Conservation (phyloP, 176 grass and related monocot species). For the Triticum monococcum region DNA sequence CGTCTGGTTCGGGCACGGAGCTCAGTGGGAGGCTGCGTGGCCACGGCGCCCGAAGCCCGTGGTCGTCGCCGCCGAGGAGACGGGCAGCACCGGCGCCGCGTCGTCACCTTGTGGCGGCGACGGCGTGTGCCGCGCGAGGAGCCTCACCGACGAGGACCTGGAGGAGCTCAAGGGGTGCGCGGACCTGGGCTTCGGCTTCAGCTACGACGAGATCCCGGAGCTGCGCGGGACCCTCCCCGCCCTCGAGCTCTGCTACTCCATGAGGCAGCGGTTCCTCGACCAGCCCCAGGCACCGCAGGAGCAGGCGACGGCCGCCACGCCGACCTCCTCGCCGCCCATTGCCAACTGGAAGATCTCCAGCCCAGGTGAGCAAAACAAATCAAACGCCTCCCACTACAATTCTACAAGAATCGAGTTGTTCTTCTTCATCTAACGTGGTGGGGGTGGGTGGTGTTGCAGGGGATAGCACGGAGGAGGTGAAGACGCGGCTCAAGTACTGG, state of each 20-base stretch:
- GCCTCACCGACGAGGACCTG: slow-evolving; percentile 50
- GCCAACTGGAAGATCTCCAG: slow-evolving; percentile 60
- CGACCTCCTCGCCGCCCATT: not conserved
- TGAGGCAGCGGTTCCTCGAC: slow-evolving; percentile 19
- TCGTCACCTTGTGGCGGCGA: too few relatives aligned
- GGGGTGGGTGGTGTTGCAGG: slow-evolving; percentile 9
- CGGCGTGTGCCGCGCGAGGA: slow-evolving; percentile 18
- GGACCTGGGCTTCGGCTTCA: slow-evolving; percentile 56
- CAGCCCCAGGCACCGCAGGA: slow-evolving; percentile 7
- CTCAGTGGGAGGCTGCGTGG: slow-evolving; percentile 9
- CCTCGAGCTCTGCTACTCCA: slow-evolving; percentile 57
- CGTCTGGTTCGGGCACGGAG: not conserved
- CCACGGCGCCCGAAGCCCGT: slow-evolving; percentile 17
- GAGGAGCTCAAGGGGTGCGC: slow-evolving; percentile 53
- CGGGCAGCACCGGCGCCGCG: not conserved
- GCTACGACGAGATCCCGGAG: slow-evolving; percentile 53
- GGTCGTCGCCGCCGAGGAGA: slow-evolving; percentile 7
- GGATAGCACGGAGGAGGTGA: slow-evolving; percentile 44
- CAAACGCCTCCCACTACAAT: too few relatives aligned
- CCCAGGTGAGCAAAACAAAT: slow-evolving; percentile 27
- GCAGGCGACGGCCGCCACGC: too few relatives aligned
- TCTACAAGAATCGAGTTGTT: not conserved
- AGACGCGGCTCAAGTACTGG: slow-evolving; percentile 50
- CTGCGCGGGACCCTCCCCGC: slow-evolving; percentile 48
- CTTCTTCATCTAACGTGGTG: not conserved